Percentiles rank a stretch among this genome's conserved stretches.
Evolutionary conservation across 2,329 filamentous ascomycete species (phyloP).

Genomic region (Chrysosporium queenslandicum): DNA sequence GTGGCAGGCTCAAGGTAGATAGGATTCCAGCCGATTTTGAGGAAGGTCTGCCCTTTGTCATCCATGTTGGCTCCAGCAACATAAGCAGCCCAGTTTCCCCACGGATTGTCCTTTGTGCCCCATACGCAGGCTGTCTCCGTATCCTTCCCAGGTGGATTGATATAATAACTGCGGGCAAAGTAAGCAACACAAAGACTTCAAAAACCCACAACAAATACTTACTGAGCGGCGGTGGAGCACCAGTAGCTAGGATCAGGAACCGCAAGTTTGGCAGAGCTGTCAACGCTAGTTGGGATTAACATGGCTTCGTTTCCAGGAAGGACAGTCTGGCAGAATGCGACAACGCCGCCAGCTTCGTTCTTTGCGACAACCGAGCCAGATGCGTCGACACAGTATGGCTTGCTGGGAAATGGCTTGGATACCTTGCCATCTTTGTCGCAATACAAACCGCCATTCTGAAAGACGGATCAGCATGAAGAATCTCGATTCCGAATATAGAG

Average conservation of each 20-base stretch:
- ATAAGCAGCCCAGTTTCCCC: constrained; percentile 69
- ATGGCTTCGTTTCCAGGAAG: constrained; percentile 71
- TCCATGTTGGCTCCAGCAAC: constrained; percentile 67
- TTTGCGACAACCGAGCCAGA: constrained; percentile 54
- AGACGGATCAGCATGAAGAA: not conserved
- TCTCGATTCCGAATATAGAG: not conserved
- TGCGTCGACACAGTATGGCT: constrained; percentile 61
- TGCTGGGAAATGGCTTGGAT: constrained; percentile 57
- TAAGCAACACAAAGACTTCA: constrained; percentile 5
- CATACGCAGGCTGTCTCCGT: constrained; percentile 58
- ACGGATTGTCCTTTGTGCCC: constrained; percentile 52
- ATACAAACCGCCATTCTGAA: constrained; percentile 61
- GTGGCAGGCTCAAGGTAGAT: constrained; percentile 51
- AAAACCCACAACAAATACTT: constrained; percentile 31
- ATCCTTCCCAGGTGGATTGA: constrained; percentile 61
- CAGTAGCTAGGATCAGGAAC: constrained; percentile 63
- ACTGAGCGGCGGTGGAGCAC: constrained; percentile 64
- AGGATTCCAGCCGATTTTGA: constrained; percentile 70
- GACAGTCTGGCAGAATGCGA: constrained; percentile 71
- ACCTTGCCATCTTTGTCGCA: constrained; percentile 58
- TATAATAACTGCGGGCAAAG: constrained; percentile 52
- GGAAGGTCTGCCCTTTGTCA: constrained; percentile 53
- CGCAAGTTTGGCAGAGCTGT: constrained; percentile 49
- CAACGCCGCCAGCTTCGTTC: constrained; percentile 53
- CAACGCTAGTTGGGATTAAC: constrained; percentile 66